Percentiles rank a stretch among this genome's conserved stretches.
Evolutionary conservation across 768 basidiomycete species (phyloP).

Genomic region (Amanita fuliginea): DNA sequence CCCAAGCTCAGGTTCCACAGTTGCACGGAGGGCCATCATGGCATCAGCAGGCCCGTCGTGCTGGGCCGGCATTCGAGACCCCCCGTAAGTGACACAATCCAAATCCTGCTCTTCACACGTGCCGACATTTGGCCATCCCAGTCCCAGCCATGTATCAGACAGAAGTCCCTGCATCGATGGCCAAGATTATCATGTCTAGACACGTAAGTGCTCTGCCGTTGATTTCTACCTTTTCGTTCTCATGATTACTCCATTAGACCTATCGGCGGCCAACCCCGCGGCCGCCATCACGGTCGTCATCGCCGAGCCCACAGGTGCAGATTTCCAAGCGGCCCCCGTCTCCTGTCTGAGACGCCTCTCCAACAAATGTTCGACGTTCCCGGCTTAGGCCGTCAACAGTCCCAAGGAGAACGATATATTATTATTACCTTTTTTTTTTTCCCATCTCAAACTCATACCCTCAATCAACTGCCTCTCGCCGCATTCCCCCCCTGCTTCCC

Average conservation of each 20-base stretch:
- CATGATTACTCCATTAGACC: neutral
- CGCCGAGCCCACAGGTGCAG: conserved; percentile 1
- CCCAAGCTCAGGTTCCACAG: neutral
- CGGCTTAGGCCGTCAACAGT: neutral
- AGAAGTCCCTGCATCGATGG: conserved; percentile 24
- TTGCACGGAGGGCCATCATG: conserved; percentile 9
- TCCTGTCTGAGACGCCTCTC: neutral
- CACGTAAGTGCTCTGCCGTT: conserved; percentile 15
- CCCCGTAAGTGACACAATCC: conserved; percentile 19
- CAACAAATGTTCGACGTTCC: neutral
- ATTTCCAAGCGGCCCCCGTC: conserved; percentile 3
- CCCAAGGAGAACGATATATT: neutral
- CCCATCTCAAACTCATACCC: conserved; percentile 3
- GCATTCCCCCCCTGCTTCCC: conserved; percentile 1
- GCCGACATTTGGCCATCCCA: conserved; percentile 6
- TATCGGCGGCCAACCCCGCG: conserved; percentile 3
- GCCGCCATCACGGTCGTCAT: conserved; percentile 1
- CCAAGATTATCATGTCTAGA: conserved; percentile 28
- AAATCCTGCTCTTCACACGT: conserved; percentile 4
- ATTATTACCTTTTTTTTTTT: conserved; percentile 1
- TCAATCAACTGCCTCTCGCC: neutral
- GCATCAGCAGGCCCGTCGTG: conserved; percentile 14
- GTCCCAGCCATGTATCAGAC: conserved; percentile 22
- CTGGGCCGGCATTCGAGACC: conserved; percentile 20
- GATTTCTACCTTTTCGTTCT: neutral